These are phyloP conservation scores for Linanthus parryae DNA, from an alignment of 148 eudicot species.

Conservation along the genomic window DNA sequence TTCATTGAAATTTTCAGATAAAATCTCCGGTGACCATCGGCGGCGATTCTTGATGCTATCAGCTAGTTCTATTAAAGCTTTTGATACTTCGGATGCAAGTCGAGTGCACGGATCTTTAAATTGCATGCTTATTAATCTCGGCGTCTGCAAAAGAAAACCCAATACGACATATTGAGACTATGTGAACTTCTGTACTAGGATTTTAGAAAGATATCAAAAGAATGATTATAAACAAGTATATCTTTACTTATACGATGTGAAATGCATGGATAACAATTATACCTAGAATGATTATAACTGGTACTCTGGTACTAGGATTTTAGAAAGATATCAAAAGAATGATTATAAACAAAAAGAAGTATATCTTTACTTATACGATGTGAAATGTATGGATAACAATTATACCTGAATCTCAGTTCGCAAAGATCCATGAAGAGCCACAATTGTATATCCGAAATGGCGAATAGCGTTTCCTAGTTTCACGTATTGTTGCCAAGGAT, in stretches of 20 bases:
- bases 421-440: slow-evolving; percentile 84
- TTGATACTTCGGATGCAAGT: slow-evolving; percentile 56
- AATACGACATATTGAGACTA: too few relatives aligned
- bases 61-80: slow-evolving; percentile 52
- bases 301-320: too few relatives aligned
- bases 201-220: too few relatives aligned
- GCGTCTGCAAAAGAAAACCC: slow-evolving; percentile 57
- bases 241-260: too few relatives aligned
- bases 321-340: too few relatives aligned
- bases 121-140: slow-evolving; percentile 49
- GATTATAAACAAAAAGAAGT: slow-evolving; percentile 82
- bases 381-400: too few relatives aligned
- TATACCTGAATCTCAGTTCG: slow-evolving; percentile 92
- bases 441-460: slow-evolving; percentile 86
- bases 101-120: slow-evolving; percentile 67
- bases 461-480: slow-evolving; percentile 75
- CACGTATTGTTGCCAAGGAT: slow-evolving; percentile 85
- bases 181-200: too few relatives aligned
- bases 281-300: slow-evolving; percentile 86
- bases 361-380: slow-evolving; percentile 59
- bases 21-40: slow-evolving; percentile 64
- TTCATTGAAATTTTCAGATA: slow-evolving; percentile 68
- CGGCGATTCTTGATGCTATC: slow-evolving; percentile 61
- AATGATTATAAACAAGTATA: too few relatives aligned
- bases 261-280: too few relatives aligned